Evolutionary conservation across 108 stramenopile genomes (phyloP).

Genomic region (Bacterosira constricta): DNA sequence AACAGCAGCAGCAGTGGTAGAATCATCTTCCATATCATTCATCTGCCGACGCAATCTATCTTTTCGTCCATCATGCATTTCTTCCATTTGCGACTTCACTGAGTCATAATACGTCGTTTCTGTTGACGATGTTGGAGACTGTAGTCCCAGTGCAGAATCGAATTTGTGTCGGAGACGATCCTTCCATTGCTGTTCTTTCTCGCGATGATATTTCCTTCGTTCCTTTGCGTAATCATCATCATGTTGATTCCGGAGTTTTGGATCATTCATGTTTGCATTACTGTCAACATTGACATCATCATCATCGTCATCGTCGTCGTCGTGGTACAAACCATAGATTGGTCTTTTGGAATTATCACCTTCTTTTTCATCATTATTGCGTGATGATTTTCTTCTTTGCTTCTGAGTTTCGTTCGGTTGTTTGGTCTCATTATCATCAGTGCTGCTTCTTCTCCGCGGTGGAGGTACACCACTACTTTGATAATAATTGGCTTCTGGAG

Average conservation of each 20-base stretch:
- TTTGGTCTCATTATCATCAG: no score
- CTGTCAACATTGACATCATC: background rate
- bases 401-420: no score
- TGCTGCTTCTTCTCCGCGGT: no score
- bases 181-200: slow-evolving; percentile 30
- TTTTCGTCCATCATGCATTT: slow-evolving; percentile 28
- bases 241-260: background rate
- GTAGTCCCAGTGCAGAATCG: slow-evolving; percentile 39
- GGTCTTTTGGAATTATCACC: no score
- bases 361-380: no score
- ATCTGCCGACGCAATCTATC: slow-evolving; percentile 24
- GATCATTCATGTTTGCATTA: no score
- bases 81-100: slow-evolving; percentile 31
- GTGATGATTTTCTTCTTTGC: no score
- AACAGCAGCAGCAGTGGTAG: background rate
- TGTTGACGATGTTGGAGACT: background rate
- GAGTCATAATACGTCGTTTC: slow-evolving; percentile 32
- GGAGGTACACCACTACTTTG: no score
- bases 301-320: background rate
- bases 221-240: background rate
- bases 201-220: background rate
- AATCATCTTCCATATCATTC: slow-evolving; percentile 2
- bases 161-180: slow-evolving; percentile 44
- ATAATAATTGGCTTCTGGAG: no score
- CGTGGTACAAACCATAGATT: no score